Evolutionary conservation across 495 filamentous ascomycete species (phyloP).

Genomic region (Podospora bellae-mahoneyi): DNA sequence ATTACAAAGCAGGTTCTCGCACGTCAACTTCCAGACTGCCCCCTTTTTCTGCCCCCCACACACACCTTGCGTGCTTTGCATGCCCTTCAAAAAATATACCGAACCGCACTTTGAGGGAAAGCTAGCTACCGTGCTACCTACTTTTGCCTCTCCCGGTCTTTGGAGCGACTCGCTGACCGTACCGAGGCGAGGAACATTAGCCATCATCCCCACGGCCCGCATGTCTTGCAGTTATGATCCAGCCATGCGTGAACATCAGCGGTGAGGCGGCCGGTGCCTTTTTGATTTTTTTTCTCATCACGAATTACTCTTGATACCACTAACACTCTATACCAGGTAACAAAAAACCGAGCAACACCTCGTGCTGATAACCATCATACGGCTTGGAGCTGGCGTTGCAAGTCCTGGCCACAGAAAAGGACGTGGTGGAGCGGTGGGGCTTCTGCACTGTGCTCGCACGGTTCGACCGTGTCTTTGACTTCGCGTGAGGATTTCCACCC

Average conservation of each 20-base stretch:
- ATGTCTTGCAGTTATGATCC: neutral
- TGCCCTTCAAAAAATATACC: neutral
- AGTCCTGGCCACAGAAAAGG: neutral
- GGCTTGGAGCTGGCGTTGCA: neutral
- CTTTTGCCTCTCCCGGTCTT: neutral
- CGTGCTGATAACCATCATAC: neutral
- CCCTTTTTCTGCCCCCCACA: neutral
- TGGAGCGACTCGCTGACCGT: neutral
- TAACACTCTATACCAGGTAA: no score
- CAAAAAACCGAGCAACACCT: no score
- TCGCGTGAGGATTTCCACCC: neutral
- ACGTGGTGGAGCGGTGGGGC: conserved; percentile 1
- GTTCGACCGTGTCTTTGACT: neutral
- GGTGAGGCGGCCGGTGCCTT: neutral
- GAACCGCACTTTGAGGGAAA: neutral
- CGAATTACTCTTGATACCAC: neutral
- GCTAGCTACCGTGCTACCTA: neutral
- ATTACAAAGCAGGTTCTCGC: neutral
- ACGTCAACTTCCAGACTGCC: neutral
- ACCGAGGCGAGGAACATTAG: neutral
- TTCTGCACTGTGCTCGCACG: conserved; percentile 1
- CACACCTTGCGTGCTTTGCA: neutral
- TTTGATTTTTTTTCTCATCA: neutral
- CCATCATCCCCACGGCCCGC: neutral
- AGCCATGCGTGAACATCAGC: neutral